Conservation (phyloP, 768 basidiomycete species). For the Hortiboletus flavorubellus region DNA sequence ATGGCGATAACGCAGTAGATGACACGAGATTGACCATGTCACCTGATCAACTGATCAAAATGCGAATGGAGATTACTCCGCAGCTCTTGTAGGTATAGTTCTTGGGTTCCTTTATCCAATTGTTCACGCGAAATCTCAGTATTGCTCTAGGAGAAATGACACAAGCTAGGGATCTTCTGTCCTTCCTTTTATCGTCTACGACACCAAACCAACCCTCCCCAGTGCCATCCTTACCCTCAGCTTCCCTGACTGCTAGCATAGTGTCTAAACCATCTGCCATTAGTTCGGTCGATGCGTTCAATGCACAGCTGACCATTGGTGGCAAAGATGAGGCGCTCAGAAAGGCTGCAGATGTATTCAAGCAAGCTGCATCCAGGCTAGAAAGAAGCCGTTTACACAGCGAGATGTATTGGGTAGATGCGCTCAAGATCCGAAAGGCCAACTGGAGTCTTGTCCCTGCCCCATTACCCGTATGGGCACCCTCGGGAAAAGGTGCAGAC, state of each 20-base stretch:
- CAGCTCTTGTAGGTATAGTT: conserved; percentile 62
- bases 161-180: conserved; percentile 68
- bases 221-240: conserved; percentile 26
- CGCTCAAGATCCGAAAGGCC: conserved; percentile 66
- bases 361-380: conserved; percentile 63
- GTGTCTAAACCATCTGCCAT: conserved; percentile 68
- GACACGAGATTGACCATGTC: conserved; percentile 51
- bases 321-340: conserved; percentile 79
- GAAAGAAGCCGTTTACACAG: conserved; percentile 58
- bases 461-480: conserved; percentile 67
- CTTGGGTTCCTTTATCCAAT: not conserved
- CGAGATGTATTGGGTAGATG: conserved; percentile 81
- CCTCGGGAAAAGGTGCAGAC: conserved; percentile 73
- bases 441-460: conserved; percentile 84
- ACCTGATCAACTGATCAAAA: conserved; percentile 65
- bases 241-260: conserved; percentile 54
- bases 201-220: conserved; percentile 34
- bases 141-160: conserved; percentile 78
- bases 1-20: conserved; percentile 31
- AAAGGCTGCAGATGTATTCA: conserved; percentile 70
- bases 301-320: conserved; percentile 68
- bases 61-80: conserved; percentile 69
- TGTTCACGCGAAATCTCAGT: conserved; percentile 37
- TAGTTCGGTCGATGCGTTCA: conserved; percentile 64
- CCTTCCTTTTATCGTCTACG: conserved; percentile 49